Percentiles rank a stretch among this genome's conserved stretches.
These are phyloP conservation scores for Takashimella koratensis DNA, from an alignment of 1,284 basidiomycete species.

Conservation along the genomic window DNA sequence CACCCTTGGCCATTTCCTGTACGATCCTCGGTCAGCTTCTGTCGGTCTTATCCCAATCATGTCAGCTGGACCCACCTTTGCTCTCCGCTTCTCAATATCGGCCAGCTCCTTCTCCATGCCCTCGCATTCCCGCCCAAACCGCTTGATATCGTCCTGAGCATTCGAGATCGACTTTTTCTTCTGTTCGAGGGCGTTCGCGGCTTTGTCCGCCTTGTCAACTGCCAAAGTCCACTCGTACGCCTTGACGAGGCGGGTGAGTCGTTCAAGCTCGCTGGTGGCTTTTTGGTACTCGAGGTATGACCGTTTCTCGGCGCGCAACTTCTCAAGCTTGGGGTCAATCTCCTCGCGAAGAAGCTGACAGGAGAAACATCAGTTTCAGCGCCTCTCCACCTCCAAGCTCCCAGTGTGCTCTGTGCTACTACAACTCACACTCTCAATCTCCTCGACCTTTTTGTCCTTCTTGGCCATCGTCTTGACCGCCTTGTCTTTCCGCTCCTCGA, in stretches of 20 bases:
- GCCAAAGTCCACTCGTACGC: constrained; percentile 87
- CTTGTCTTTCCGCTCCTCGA: constrained; percentile 97
- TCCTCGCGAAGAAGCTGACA: constrained; percentile 71
- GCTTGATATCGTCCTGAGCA: constrained; percentile 45
- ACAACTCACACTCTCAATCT: constrained; percentile 62
- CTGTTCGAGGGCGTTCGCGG: constrained; percentile 40
- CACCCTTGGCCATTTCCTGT: constrained; percentile 63
- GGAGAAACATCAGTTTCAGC: constrained; percentile 3
- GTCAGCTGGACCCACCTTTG: constrained; percentile 46
- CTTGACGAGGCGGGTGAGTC: constrained; percentile 74
- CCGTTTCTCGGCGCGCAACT: constrained; percentile 83
- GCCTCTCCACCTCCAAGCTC: not conserved
- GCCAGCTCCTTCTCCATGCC: constrained; percentile 60
- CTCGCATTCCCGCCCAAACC: constrained; percentile 53
- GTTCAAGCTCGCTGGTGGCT: constrained; percentile 80
- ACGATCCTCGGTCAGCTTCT: not conserved
- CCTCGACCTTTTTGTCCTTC: constrained; percentile 94
- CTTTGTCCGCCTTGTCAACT: constrained; percentile 56
- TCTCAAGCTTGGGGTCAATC: constrained; percentile 91
- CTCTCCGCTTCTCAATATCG: constrained; percentile 61
- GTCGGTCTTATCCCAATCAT: not conserved
- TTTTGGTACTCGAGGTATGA: constrained; percentile 90
- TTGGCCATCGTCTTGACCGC: constrained; percentile 95
- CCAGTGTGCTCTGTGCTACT: no score
- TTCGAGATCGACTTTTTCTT: constrained; percentile 37